These are phyloP conservation scores for Fusarium brevicatenulatum DNA, from an alignment of 2,329 filamentous ascomycete species.

Conservation along the genomic window DNA sequence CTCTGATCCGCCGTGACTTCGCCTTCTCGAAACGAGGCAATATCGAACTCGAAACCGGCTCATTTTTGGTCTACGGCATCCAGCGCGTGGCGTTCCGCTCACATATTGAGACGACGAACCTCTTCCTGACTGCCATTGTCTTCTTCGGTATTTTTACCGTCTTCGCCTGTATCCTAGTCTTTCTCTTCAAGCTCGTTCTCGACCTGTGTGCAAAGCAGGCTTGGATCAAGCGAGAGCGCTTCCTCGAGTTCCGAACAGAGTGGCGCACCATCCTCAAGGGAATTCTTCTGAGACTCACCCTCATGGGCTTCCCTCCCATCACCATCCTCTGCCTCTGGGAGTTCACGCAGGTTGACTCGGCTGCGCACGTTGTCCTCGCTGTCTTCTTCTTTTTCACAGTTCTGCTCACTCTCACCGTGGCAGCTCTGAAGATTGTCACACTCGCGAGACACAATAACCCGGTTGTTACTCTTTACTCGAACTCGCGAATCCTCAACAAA, in stretches of 20 bases:
- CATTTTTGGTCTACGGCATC: slow-evolving; percentile 79
- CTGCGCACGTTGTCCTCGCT: slow-evolving; percentile 84
- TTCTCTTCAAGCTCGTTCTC: slow-evolving; percentile 81
- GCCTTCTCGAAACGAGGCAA: slow-evolving; percentile 65
- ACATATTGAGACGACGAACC: slow-evolving; percentile 86
- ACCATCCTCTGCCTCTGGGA: slow-evolving; percentile 93
- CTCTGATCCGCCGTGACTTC: slow-evolving; percentile 63
- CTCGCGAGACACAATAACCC: slow-evolving; percentile 96
- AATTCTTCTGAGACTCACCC: slow-evolving; percentile 86
- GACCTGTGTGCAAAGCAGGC: slow-evolving; percentile 78
- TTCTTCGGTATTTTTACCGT: slow-evolving; percentile 89
- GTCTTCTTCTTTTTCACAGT: slow-evolving; percentile 89
- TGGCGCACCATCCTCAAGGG: slow-evolving; percentile 94
- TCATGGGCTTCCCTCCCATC: slow-evolving; percentile 93
- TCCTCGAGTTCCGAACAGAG: slow-evolving; percentile 91
- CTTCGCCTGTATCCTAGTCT: slow-evolving; percentile 76
- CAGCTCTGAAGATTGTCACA: slow-evolving; percentile 87
- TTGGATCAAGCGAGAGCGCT: slow-evolving; percentile 85
- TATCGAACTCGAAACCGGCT: slow-evolving; percentile 64
- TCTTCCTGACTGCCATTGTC: slow-evolving; percentile 89
- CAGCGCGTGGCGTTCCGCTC: slow-evolving; percentile 90
- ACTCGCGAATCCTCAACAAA: slow-evolving; percentile 90
- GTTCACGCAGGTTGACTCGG: slow-evolving; percentile 84
- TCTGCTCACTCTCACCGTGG: slow-evolving; percentile 80
- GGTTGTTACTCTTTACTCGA: slow-evolving; percentile 94